Evolutionary conservation across 352 stramenopile species (phyloP), one percentile per base, ranked within the genome.

Genomic region (Phytophthora cryptogea): DNA sequence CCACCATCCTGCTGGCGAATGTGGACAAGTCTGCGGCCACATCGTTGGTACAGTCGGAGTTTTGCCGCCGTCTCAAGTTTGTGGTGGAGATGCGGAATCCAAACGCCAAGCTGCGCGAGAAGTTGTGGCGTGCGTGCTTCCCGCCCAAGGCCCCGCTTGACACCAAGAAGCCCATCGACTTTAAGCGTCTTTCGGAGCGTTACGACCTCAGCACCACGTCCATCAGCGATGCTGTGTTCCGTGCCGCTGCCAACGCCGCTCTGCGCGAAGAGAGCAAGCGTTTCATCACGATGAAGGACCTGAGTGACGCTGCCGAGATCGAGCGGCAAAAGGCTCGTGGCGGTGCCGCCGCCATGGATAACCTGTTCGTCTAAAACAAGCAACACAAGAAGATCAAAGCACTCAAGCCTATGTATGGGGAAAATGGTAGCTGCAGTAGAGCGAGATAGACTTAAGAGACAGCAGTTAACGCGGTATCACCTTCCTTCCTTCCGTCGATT

Each of bases 141-240:
- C 83, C 85, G 20, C 49, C 72, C 14, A 86, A 76, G 54, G 85
- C 85, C 28, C 83, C 85, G 30, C 36, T 94, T 36, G 85, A 80
- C 54, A 63, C 63, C 9, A 75, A 73, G 35, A 68, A 69, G 31
- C 60, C 54, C 20, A 63, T 92, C 32, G 83, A 94, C 69, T 90
- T 92, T 45, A 66, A 74, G 45, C 80, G 78, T 27, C 74, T 93
- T 28, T 78, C 72, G 23, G 81, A 90, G 45, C 81, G 83, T 39
- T 92, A 82, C 63, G 83, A 94, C 49, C 59, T 94, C 39, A 92
- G 71, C 53, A 80, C 82, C 65, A 88, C 80, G 27, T 67, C 79
- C 13, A 95, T 95, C 65, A 89, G 79, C 48, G 84, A 95, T 55
- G 83, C 86, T 2, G 82, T 95, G 43, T 95, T 93, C 70, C 82